Evolutionary conservation across 306 rosid species (phyloP), one percentile per base, ranked within the genome.

Genomic region (Vigna unguiculata): DNA sequence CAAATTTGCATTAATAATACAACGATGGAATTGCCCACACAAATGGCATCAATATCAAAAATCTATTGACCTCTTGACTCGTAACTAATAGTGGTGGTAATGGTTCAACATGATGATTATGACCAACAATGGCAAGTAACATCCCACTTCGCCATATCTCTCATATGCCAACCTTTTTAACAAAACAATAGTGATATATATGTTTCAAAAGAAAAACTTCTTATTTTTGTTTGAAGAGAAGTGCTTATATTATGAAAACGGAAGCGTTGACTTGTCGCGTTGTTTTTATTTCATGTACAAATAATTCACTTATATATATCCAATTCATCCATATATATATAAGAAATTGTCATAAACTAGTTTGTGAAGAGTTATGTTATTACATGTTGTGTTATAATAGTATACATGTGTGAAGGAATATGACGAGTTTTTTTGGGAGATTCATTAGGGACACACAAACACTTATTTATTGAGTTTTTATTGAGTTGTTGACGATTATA

Each of bases 51-150:
- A 54, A 16, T 38, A 30, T 74, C 72, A 77, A 72, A 71, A 71
- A 68, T 83, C 83, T 43, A 10, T 11, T 21, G 47, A 16, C 16
- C 41, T 69, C 77, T 67, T 75, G 78, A 76, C 80, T 32, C 15
- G 73, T 13, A 67, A 80, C 64, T 68, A 72, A 61, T 78, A 43
- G 72, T 61, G 67, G 19, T 68, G 76, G 84, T 58, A 77, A 11
- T n/a, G 60, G 71, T 46, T 49, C 55, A 45, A 13, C 69, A 17
- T 2, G 69, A 63, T 4, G 51, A 77, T 63, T 57, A 14, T 64
- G 67, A 75, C 72, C 85, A 34, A 16, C 12, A 4, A 9, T 58
- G 7, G 19, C 43, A 30, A 60, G 16, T 60, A 51, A 54, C 66
- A 71, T 40, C 51, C 52, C 69, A 69, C 80, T 24, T 59, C 48